Base-by-base conservation (phyloP, 371 early-diverging fungal genomes). In the Mucor mucedo region DNA sequence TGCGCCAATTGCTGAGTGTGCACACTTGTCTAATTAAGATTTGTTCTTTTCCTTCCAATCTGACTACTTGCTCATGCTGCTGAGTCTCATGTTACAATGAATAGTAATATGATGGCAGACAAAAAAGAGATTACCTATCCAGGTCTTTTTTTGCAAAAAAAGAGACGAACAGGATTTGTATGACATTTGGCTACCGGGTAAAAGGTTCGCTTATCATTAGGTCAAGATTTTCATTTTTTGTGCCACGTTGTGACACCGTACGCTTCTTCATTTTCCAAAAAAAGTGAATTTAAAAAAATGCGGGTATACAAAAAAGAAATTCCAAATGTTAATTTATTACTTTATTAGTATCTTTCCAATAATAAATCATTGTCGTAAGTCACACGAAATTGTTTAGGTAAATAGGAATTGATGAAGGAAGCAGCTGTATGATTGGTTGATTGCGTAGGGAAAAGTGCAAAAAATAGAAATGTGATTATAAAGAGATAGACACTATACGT, bases 401-500 rank as follows among this genome's bases (percentile, higher is more conserved):
- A 48, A 32, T 62, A 52, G 8, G 67, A 33, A 49, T 78, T 78
- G 54, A 78, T 75, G 29, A 64, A 75, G 3, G 79, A 73, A 48
- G 79, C 79, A 32, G 79, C 70, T 2, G 78, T 77, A 2, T 60
- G 66, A 30, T 63, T 58, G 3, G 53, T 44, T 2, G 63, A 48
- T 8, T 65, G 33, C 6, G 70, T 35, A 10, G 78, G 78, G 38
- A 77, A 77, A 13, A 63, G 57, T 0, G 52, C 69, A 50, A 77
- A 77, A 21, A 74, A 74, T 8, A 68, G 49, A 32, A 69, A 67
- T 5, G 66, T 27, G 28, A 74, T 40, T 6, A 68, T 9, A 35
- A 74, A 70, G 8, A 68, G 13, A 38, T 60, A 45, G 33, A 69
- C 14, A 13, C 67, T 48, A 29, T 52, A 42, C 5, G 32, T 28